Evolutionary conservation across 805 yeast genomes (phyloP).

Genomic region (Sugiyamaella mastotermitis): DNA sequence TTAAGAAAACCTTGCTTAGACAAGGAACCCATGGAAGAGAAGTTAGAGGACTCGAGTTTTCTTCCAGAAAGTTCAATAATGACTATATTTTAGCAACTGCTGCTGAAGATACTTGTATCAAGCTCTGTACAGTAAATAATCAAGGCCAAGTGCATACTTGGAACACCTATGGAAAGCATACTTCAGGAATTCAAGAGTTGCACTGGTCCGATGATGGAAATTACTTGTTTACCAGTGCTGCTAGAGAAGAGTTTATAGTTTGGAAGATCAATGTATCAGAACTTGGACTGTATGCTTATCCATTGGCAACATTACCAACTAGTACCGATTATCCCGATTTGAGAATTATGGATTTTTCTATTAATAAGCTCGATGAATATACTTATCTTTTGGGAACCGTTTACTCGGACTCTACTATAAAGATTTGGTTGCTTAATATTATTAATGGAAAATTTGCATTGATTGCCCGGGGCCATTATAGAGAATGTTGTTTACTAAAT

Average conservation of each 20-base stretch:
- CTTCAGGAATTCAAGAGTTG: conserved; percentile 80
- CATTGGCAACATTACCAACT: conserved; percentile 53
- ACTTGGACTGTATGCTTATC: conserved; percentile 24
- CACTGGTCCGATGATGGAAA: conserved; percentile 38
- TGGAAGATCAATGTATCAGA: conserved; percentile 61
- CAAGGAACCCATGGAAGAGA: conserved; percentile 90
- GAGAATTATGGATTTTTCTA: conserved; percentile 81
- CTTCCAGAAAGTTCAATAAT: conserved; percentile 27
- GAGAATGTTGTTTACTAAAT: conserved; percentile 72
- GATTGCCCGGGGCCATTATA: conserved; percentile 35
- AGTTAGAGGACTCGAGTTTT: conserved; percentile 65
- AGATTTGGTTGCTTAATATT: conserved; percentile 52
- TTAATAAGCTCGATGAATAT: conserved; percentile 24
- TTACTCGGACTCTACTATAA: conserved; percentile 79
- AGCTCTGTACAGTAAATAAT: conserved; percentile 40
- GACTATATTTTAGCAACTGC: conserved; percentile 56
- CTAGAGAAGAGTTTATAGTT: conserved; percentile 79
- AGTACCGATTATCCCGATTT: conserved; percentile 65
- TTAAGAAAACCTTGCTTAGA: conserved; percentile 29
- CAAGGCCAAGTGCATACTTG: conserved; percentile 40
- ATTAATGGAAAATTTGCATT: conserved; percentile 19
- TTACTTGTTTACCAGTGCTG: conserved; percentile 44
- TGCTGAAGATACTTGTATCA: conserved; percentile 81
- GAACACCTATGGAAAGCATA: conserved; percentile 73
- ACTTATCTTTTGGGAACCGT: conserved; percentile 55